These are phyloP conservation scores for Xylaria acuta DNA, from an alignment of 495 filamentous ascomycete species.

Conservation along the genomic window DNA sequence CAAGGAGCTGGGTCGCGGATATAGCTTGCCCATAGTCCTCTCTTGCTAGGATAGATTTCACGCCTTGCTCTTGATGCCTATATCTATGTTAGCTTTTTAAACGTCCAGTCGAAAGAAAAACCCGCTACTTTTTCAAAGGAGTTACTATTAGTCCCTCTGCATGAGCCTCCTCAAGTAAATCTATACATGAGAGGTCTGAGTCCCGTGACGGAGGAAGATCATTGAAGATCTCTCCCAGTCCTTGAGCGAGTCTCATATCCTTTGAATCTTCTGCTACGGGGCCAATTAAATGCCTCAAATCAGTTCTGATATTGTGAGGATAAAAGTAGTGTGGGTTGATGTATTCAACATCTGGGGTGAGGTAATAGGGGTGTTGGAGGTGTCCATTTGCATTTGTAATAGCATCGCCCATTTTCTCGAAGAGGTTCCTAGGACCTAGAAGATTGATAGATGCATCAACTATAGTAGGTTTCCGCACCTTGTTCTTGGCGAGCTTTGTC, in stretches of 20 bases:
- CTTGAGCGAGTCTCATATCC: neutral
- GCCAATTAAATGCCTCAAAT: neutral
- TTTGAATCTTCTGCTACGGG: neutral
- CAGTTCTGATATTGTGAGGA: neutral
- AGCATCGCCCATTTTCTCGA: neutral
- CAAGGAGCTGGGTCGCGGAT: neutral
- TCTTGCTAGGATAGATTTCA: neutral
- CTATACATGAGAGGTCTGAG: neutral
- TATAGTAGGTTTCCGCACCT: neutral
- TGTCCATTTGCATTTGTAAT: neutral
- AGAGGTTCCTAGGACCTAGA: neutral
- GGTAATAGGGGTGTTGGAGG: neutral
- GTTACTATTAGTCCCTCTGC: neutral
- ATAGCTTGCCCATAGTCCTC: neutral
- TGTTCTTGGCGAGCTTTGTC: neutral
- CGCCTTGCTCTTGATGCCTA: constrained; percentile 1
- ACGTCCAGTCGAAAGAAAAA: neutral
- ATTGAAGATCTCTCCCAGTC: neutral
- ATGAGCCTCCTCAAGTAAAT: neutral
- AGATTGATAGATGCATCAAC: neutral
- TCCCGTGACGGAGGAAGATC: neutral
- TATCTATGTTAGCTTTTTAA: neutral
- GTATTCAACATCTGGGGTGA: neutral
- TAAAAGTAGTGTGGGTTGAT: neutral
- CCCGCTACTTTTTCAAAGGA: neutral